A percentile compares a stretch with the other conserved stretches of the same genome.
Conservation (phyloP, 164 flowering plant genomes). For the Aristolochia fimbriata region DNA sequence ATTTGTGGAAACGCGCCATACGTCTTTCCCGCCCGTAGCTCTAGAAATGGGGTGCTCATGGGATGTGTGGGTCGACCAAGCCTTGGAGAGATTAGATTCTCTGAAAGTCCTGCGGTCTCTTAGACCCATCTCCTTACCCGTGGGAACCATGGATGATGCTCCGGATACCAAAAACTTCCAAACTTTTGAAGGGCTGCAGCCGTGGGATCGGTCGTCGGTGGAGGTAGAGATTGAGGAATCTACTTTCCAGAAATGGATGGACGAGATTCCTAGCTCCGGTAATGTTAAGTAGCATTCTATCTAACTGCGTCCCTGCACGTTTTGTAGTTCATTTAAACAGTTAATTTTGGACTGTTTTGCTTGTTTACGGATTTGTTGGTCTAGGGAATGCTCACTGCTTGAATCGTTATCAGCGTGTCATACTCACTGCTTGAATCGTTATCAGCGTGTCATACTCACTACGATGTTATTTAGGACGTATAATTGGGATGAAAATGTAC, state of each 20-base stretch:
- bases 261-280: conserved; percentile 19
- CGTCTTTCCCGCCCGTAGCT: too few relatives aligned
- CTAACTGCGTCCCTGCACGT: neutral
- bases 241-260: conserved; percentile 25
- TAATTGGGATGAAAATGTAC: too few relatives aligned
- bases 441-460: too few relatives aligned
- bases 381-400: too few relatives aligned
- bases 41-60: conserved; percentile 21
- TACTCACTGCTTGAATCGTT: too few relatives aligned
- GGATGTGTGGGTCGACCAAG: conserved; percentile 71
- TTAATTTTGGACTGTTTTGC: too few relatives aligned
- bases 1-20: too few relatives aligned
- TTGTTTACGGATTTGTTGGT: too few relatives aligned
- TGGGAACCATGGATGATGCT: neutral
- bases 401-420: too few relatives aligned
- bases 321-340: too few relatives aligned
- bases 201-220: conserved; percentile 25
- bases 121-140: conserved; percentile 46
- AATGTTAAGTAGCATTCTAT: neutral
- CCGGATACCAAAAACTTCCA: conserved; percentile 2
- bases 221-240: conserved; percentile 22
- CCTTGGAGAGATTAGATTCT: conserved; percentile 43
- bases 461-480: too few relatives aligned
- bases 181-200: conserved; percentile 16
- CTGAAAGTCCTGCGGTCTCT: conserved; percentile 59